Base-by-base conservation (phyloP, 2,329 filamentous ascomycete species). In the Xylariomycetidae sp. region DNA sequence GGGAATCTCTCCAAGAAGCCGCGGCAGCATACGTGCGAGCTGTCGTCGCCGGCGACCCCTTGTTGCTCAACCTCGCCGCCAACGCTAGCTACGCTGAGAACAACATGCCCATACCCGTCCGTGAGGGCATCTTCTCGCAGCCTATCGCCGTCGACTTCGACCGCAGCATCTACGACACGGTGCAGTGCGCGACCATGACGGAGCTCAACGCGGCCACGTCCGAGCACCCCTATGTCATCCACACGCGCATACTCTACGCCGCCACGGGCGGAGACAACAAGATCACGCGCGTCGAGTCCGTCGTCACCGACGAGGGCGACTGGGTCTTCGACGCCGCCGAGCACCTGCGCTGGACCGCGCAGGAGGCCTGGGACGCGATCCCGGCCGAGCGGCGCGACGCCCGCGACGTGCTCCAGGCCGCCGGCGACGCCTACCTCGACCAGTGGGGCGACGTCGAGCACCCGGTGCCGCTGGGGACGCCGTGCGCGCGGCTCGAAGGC, bases 171-270 rank as follows among this genome's bases (percentile, higher is more conserved):
- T 43, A 54, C 39, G 60, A 63, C 51, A 48, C 49, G 4, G 50
- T 50, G 5, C 42, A 43, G 25, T 64, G 61, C 45, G 58, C 62
- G n/a, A 62, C 64, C 15, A 62, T 62, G 38, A 64, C 67, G 9
- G 62, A 66, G 42, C 51, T 69, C 31, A 53, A 61, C 31, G 46
- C 49, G n/a, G 48, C 54, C 4, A 48, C 50, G 12, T 42, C 50
- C n/a, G 33, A 40, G 6, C 49, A 54, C 16, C 58, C 58, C 4
- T 60, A 57, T 33, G 58, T 56, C 2, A 57, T 54, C 38, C 40
- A 48, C 38, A 58, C 56, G 20, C 51, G 53, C 4, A 51, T 59
- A 22, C 25, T 56, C 0, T 42, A 56, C 33, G 37, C 45, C 15
- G 42, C 15, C 4, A 41, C 43, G 14, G 34, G 16, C 10, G 35